Conservation (phyloP, 768 basidiomycete species). For the Pluteus cervinus region DNA sequence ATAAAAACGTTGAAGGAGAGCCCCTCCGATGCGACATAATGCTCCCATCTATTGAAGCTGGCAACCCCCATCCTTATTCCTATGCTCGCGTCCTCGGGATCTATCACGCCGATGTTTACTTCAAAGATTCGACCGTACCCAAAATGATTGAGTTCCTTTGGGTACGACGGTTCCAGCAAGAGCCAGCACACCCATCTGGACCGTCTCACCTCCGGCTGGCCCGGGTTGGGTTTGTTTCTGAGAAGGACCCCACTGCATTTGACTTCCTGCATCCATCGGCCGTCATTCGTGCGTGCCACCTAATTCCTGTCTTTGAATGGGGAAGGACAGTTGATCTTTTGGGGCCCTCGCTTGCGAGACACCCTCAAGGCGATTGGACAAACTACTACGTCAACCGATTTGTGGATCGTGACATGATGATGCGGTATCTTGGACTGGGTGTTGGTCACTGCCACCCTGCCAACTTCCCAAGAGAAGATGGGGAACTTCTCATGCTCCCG, state of each 20-base stretch:
- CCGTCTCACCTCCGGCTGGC: slow-evolving; percentile 8
- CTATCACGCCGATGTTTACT: slow-evolving; percentile 22
- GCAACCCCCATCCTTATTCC: slow-evolving; percentile 20
- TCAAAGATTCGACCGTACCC: not conserved
- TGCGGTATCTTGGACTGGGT: slow-evolving; percentile 23
- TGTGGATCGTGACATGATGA: slow-evolving; percentile 28
- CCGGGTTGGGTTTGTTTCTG: slow-evolving; percentile 14
- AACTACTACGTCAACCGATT: slow-evolving; percentile 18
- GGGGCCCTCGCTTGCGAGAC: too few species aligned
- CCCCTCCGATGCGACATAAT: not conserved
- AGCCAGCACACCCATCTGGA: slow-evolving; percentile 9
- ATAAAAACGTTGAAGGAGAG: slow-evolving; percentile 11
- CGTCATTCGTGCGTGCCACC: slow-evolving; percentile 27
- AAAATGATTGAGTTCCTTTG: slow-evolving; percentile 17
- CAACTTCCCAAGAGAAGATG: too few species aligned
- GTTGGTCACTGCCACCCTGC: too few species aligned
- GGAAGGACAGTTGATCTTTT: too few species aligned
- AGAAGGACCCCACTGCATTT: not conserved
- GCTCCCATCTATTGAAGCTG: not conserved
- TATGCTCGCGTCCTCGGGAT: slow-evolving; percentile 25
- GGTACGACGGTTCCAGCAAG: slow-evolving; percentile 17
- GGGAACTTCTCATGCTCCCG: too few species aligned
- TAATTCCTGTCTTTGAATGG: slow-evolving; percentile 33
- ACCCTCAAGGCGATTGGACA: too few species aligned
- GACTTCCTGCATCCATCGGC: slow-evolving; percentile 18